phyloP scores from a whole-genome alignment of 2,329 filamentous ascomycete species.

The Incumbomyces lentus region DNA sequence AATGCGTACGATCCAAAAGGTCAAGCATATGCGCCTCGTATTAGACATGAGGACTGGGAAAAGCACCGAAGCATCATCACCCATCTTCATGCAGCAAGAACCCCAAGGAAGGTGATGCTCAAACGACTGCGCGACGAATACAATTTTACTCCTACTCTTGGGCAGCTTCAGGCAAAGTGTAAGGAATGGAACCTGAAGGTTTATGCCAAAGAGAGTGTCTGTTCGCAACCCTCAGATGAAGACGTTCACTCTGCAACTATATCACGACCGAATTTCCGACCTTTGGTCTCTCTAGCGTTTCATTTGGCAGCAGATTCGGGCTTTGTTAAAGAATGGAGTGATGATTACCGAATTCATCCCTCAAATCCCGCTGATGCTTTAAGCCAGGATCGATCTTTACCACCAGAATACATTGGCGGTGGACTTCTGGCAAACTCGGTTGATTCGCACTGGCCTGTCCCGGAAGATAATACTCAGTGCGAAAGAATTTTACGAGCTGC shows the following conservation, averaged over 20 bases:
- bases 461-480: background rate
- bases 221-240: background rate
- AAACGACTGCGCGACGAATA: slow-evolving; percentile 1
- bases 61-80: slow-evolving; percentile 1
- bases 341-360: slow-evolving; percentile 2
- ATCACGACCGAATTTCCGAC: background rate
- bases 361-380: background rate
- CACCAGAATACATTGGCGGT: background rate
- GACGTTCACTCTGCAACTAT: background rate
- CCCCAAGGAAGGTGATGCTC: slow-evolving; percentile 2
- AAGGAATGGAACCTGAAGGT: slow-evolving; percentile 6
- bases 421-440: slow-evolving; percentile 1
- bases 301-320: background rate
- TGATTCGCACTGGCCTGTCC: slow-evolving; percentile 5
- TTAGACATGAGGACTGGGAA: slow-evolving; percentile 3
- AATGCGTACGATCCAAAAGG: slow-evolving; percentile 4
- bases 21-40: slow-evolving; percentile 3
- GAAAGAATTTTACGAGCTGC: slow-evolving; percentile 3
- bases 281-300: background rate
- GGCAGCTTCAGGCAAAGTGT: slow-evolving; percentile 4
- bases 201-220: background rate
- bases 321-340: slow-evolving; percentile 2
- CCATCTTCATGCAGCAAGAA: background rate
- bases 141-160: background rate
- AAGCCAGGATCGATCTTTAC: background rate